These are phyloP conservation scores for Podaxis carcinomalis DNA, from an alignment of 768 basidiomycete genomes.

Conservation along the genomic window DNA sequence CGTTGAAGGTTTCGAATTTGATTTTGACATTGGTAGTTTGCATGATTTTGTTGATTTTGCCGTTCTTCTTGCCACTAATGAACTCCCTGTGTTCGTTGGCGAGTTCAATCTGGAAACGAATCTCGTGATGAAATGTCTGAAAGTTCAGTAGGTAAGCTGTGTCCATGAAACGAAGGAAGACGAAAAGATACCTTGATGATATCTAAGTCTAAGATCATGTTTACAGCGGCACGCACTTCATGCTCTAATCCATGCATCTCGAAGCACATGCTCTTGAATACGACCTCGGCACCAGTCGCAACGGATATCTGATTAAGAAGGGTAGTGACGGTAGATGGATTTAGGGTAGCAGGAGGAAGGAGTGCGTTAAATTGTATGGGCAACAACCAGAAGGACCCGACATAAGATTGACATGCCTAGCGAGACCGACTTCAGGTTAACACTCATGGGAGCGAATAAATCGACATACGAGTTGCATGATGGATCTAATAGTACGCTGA, in stretches of 20 bases:
- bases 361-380: conserved; percentile 93
- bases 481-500: conserved; percentile 86
- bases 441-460: background rate
- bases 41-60: conserved; percentile 99
- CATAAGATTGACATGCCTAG: conserved; percentile 92
- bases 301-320: conserved; percentile 85
- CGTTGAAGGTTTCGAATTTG: conserved; percentile 98
- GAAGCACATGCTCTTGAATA: conserved; percentile 97
- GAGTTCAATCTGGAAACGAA: conserved; percentile 96
- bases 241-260: conserved; percentile 94
- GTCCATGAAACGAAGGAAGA: conserved; percentile 2
- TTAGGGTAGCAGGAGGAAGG: conserved; percentile 77
- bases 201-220: conserved; percentile 86
- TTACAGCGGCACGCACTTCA: conserved; percentile 83
- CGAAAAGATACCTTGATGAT: conserved; percentile 70
- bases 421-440: background rate
- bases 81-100: conserved; percentile 98
- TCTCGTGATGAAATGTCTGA: conserved; percentile 93
- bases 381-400: conserved; percentile 96
- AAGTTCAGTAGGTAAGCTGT: background rate
- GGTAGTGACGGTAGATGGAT: conserved; percentile 75
- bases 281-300: conserved; percentile 86
- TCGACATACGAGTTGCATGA: conserved; percentile 86
- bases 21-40: conserved; percentile 96
- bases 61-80: conserved; percentile 98